phyloP scores from a whole-genome alignment of 352 stramenopile species.

The Phytophthora quininea region DNA sequence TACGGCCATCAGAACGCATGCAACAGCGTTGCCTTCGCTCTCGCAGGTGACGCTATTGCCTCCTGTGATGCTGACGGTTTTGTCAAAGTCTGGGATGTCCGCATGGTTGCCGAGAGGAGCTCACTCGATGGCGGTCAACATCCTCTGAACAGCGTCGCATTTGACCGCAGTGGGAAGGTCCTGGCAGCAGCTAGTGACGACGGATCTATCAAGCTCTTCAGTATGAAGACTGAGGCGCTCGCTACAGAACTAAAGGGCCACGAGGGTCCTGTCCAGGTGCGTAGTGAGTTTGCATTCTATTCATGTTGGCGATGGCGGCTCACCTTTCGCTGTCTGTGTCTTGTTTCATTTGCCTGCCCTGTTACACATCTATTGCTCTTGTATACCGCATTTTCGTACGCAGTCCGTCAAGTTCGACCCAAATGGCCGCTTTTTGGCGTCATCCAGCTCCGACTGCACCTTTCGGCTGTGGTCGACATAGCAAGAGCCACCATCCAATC shows the following conservation, averaged over 20 bases:
- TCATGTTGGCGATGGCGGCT: constrained; percentile 20
- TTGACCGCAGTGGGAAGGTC: constrained; percentile 90
- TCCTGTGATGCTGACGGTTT: constrained; percentile 94
- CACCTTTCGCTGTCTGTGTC: constrained; percentile 17
- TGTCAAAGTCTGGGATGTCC: constrained; percentile 95
- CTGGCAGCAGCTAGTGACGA: constrained; percentile 91
- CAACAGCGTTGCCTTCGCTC: constrained; percentile 90
- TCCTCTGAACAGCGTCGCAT: constrained; percentile 90
- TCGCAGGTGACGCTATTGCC: constrained; percentile 89
- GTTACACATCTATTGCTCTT: constrained; percentile 34
- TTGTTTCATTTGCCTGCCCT: constrained; percentile 15
- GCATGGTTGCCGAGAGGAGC: constrained; percentile 92
- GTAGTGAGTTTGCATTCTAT: constrained; percentile 36
- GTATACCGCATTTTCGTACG: constrained; percentile 9
- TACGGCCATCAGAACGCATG: constrained; percentile 95
- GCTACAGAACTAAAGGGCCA: constrained; percentile 88
- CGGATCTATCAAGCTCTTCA: constrained; percentile 89
- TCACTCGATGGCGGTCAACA: constrained; percentile 89
- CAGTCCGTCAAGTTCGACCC: constrained; percentile 91
- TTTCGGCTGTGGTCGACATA: constrained; percentile 90
- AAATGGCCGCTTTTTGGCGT: constrained; percentile 88
- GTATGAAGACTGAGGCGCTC: constrained; percentile 71
- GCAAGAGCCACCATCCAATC: constrained; percentile 14
- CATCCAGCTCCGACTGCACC: constrained; percentile 92
- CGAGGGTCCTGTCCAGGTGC: constrained; percentile 93